A percentile compares a stretch with the other conserved stretches of the same genome.
phyloP scores from a whole-genome alignment of 768 basidiomycete genomes.

The Tricholoma sp. region DNA sequence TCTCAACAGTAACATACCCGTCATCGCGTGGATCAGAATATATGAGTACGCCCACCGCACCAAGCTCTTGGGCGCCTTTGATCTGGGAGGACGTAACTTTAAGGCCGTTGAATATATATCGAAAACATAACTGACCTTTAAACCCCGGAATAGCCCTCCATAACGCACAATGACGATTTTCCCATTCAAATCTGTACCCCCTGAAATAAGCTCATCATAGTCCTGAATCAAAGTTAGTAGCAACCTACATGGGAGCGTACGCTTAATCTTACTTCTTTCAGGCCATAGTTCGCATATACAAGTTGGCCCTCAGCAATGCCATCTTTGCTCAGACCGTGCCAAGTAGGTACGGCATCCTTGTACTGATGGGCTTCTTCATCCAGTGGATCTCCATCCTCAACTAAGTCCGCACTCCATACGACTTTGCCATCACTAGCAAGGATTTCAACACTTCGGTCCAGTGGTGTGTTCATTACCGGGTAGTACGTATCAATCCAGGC shows the following conservation, averaged over 20 bases:
- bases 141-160: slow-evolving; percentile 72
- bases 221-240: slow-evolving; percentile 23
- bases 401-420: slow-evolving; percentile 68
- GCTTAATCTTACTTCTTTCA: slow-evolving; percentile 40
- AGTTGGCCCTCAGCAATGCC: slow-evolving; percentile 69
- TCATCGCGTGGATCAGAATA: slow-evolving; percentile 87
- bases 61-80: slow-evolving; percentile 78
- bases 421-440: slow-evolving; percentile 48
- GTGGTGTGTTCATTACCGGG: slow-evolving; percentile 78
- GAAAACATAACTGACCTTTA: slow-evolving; percentile 51
- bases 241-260: not conserved
- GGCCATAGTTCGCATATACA: slow-evolving; percentile 80
- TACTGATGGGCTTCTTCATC: slow-evolving; percentile 73
- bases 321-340: slow-evolving; percentile 78
- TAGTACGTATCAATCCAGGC: slow-evolving; percentile 90
- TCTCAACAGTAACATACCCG: slow-evolving; percentile 67
- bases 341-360: slow-evolving; percentile 66
- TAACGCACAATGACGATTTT: slow-evolving; percentile 80
- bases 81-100: slow-evolving; percentile 39
- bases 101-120: slow-evolving; percentile 11
- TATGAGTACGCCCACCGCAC: slow-evolving; percentile 74
- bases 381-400: slow-evolving; percentile 62
- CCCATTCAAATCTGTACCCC: slow-evolving; percentile 70
- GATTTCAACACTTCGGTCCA: slow-evolving; percentile 64
- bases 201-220: slow-evolving; percentile 47